phyloP scores from a whole-genome alignment of 345 rosid genomes.

The Murraya paniculata region DNA sequence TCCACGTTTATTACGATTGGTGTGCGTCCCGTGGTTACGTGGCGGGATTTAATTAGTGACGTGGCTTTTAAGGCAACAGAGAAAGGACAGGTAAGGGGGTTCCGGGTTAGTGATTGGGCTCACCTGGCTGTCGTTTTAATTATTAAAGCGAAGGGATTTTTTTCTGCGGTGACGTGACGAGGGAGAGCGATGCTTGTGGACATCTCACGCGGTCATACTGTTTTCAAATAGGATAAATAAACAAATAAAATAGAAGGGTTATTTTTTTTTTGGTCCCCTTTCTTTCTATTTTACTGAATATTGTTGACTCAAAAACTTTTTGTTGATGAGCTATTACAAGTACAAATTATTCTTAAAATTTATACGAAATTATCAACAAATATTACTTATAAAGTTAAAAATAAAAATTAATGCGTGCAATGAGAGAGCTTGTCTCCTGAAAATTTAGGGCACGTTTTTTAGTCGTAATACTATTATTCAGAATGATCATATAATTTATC shows the following conservation, averaged over 20 bases:
- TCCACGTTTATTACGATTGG: constrained; percentile 23
- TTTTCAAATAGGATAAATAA: neutral
- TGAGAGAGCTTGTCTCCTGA: too few relatives aligned
- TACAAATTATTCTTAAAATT: too few relatives aligned
- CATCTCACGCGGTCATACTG: neutral
- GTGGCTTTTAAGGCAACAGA: constrained; percentile 1
- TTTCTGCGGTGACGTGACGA: neutral
- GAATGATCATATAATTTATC: too few relatives aligned
- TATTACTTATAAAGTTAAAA: too few relatives aligned
- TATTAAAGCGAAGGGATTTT: neutral
- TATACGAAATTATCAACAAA: too few relatives aligned
- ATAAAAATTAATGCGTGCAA: too few relatives aligned
- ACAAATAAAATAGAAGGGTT: neutral
- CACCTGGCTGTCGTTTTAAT: neutral
- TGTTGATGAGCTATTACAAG: too few relatives aligned
- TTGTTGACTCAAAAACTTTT: too few relatives aligned
- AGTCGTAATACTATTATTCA: too few relatives aligned
- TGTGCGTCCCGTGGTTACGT: constrained; percentile 13
- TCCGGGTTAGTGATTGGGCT: neutral
- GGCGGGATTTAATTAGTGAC: constrained; percentile 6
- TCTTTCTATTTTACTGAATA: too few relatives aligned
- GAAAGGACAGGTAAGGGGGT: neutral
- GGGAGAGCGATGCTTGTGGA: neutral
- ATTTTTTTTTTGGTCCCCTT: neutral
- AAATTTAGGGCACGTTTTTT: too few relatives aligned